Conservation (phyloP, 176 grass and related monocot genomes). For the Tuctoria greenei region DNA sequence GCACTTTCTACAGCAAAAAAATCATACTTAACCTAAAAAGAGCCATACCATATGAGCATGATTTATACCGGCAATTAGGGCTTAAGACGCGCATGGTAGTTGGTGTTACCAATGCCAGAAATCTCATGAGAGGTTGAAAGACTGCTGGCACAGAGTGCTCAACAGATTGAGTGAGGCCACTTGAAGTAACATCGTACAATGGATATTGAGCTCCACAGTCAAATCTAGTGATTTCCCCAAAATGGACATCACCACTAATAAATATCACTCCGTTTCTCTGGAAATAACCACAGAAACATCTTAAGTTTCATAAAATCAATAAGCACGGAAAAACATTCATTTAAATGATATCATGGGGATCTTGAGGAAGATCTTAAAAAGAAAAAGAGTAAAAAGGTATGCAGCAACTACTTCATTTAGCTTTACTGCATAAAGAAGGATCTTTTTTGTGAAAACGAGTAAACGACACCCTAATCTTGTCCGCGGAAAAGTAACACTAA, state of each 20-base stretch:
- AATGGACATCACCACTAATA: conserved; percentile 93
- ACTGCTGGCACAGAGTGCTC: conserved; percentile 54
- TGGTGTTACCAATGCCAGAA: conserved; percentile 52
- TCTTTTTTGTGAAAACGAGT: background rate
- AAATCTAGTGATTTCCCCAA: conserved; percentile 87
- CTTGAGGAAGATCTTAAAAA: background rate
- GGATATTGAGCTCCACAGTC: conserved; percentile 76
- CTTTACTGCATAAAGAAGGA: background rate
- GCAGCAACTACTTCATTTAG: conserved; percentile 7
- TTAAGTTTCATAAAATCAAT: conserved; percentile 8
- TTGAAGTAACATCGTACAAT: conserved; percentile 88
- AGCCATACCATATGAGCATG: conserved; percentile 78
- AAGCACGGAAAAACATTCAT: conserved; percentile 9
- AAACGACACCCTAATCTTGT: background rate
- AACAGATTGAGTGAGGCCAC: conserved; percentile 85
- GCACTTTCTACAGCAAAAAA: background rate
- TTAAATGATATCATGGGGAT: background rate
- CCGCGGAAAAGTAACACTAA: background rate
- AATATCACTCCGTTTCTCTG: conserved; percentile 90
- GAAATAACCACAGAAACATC: conserved; percentile 4
- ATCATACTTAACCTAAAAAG: conserved; percentile 21
- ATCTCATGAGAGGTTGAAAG: conserved; percentile 59
- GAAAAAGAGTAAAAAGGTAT: background rate
- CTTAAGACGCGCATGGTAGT: conserved; percentile 72
- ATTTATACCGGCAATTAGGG: conserved; percentile 58